phyloP scores from a whole-genome alignment of 2,329 filamentous ascomycete species.

The Trichoderma koningii region DNA sequence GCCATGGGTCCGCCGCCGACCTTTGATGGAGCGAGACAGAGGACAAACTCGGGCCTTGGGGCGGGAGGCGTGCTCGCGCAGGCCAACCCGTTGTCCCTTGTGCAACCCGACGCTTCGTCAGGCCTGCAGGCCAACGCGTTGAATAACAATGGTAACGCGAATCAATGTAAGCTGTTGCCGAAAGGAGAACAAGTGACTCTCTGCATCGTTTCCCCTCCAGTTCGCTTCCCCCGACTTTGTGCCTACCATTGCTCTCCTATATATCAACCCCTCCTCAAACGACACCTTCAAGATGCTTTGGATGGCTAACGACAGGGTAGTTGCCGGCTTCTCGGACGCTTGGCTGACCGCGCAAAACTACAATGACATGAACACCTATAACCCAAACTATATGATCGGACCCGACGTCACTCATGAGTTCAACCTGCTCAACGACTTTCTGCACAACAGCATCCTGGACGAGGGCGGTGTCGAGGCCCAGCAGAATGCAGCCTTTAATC shows the following conservation, averaged over 20 bases:
- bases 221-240: background rate
- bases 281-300: slow-evolving; percentile 3
- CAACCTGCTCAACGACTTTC: slow-evolving; percentile 93
- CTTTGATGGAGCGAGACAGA: slow-evolving; percentile 41
- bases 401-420: slow-evolving; percentile 96
- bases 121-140: slow-evolving; percentile 64
- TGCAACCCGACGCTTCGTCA: slow-evolving; percentile 70
- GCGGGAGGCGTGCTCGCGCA: slow-evolving; percentile 50
- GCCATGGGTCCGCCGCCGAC: slow-evolving; percentile 57
- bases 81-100: slow-evolving; percentile 63
- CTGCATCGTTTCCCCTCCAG: background rate
- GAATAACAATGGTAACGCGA: slow-evolving; percentile 60
- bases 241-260: background rate
- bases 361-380: slow-evolving; percentile 91
- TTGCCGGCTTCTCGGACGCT: slow-evolving; percentile 77
- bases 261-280: background rate
- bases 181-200: background rate
- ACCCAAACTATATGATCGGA: slow-evolving; percentile 90
- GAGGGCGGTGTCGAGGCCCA: slow-evolving; percentile 68
- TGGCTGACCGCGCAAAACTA: slow-evolving; percentile 80
- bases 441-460: slow-evolving; percentile 88
- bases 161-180: slow-evolving; percentile 66
- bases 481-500: slow-evolving; percentile 49
- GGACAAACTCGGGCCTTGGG: slow-evolving; percentile 46
- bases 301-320: slow-evolving; percentile 46